phyloP scores from a whole-genome alignment of 106 monocot species.

The Allium fistulosum region DNA sequence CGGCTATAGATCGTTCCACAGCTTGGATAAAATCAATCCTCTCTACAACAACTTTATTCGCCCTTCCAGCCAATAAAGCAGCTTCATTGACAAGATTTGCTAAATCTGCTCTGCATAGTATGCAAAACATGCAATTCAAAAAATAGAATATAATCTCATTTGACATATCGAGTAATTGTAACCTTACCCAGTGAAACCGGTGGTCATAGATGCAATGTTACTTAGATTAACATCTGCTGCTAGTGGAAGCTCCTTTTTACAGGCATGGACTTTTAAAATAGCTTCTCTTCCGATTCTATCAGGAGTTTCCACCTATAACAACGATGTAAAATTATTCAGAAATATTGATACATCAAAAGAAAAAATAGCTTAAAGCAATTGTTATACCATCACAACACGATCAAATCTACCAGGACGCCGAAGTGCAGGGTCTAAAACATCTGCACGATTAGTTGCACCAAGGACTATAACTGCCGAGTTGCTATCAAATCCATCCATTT shows the following conservation, averaged over 20 bases:
- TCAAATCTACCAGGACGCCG: conserved; percentile 99
- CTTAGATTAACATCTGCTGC: conserved; percentile 70
- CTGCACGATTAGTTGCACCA: conserved; percentile 95
- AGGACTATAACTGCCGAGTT: conserved; percentile 94
- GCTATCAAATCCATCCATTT: conserved; percentile 99
- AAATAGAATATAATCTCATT: conserved; percentile 4
- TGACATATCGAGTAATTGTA: background rate
- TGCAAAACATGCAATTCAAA: conserved; percentile 18
- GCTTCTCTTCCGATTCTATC: conserved; percentile 90
- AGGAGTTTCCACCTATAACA: conserved; percentile 86
- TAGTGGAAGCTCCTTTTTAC: conserved; percentile 86
- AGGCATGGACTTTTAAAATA: conserved; percentile 86
- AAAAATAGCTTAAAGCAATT: background rate
- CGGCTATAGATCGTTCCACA: conserved; percentile 97
- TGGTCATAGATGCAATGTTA: conserved; percentile 93
- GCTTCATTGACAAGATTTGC: conserved; percentile 99
- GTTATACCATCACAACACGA: conserved; percentile 86
- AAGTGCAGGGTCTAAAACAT: conserved; percentile 97
- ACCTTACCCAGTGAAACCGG: conserved; percentile 94
- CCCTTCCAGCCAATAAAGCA: conserved; percentile 85
- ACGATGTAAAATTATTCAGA: background rate
- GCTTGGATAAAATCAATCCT: conserved; percentile 94
- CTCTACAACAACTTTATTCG: conserved; percentile 82
- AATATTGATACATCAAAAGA: background rate
- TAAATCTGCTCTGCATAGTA: conserved; percentile 87